Conservation (phyloP, 1,284 basidiomycete genomes). For the Pterula multifida region DNA sequence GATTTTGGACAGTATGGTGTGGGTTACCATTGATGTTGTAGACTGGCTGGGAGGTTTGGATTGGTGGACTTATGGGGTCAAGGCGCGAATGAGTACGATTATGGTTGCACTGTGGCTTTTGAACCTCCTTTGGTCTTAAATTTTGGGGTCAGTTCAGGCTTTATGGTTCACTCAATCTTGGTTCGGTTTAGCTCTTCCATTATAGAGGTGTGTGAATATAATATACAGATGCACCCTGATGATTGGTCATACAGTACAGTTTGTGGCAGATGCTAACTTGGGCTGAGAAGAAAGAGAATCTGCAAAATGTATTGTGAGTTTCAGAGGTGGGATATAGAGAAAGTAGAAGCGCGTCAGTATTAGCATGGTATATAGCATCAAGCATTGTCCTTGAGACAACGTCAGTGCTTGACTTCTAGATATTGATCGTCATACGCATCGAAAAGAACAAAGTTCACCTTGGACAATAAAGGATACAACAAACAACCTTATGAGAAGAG, state of each 20-base stretch:
- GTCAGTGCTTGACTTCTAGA: constrained; percentile 83
- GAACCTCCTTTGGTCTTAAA: constrained; percentile 43
- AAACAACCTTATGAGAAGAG: constrained; percentile 5
- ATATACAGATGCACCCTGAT: no score
- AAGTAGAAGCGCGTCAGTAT: constrained; percentile 44
- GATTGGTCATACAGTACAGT: no score
- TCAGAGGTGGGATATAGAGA: no score
- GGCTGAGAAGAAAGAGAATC: no score
- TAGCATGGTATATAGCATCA: constrained; percentile 79
- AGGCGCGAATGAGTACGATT: constrained; percentile 22
- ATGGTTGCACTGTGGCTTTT: constrained; percentile 39
- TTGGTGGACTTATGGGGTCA: constrained; percentile 20
- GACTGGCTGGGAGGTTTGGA: not conserved
- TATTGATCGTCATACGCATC: constrained; percentile 39
- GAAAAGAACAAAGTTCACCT: constrained; percentile 25
- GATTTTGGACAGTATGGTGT: not conserved
- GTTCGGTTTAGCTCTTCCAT: no score
- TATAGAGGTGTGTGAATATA: no score
- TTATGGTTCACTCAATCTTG: no score
- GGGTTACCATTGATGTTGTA: not conserved
- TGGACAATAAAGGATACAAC: not conserved
- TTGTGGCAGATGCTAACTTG: no score
- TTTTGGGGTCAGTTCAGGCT: no score
- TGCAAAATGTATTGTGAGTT: no score
- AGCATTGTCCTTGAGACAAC: constrained; percentile 53